These are phyloP conservation scores for Boechera stricta DNA, from an alignment of 345 rosid species.

Conservation along the genomic window DNA sequence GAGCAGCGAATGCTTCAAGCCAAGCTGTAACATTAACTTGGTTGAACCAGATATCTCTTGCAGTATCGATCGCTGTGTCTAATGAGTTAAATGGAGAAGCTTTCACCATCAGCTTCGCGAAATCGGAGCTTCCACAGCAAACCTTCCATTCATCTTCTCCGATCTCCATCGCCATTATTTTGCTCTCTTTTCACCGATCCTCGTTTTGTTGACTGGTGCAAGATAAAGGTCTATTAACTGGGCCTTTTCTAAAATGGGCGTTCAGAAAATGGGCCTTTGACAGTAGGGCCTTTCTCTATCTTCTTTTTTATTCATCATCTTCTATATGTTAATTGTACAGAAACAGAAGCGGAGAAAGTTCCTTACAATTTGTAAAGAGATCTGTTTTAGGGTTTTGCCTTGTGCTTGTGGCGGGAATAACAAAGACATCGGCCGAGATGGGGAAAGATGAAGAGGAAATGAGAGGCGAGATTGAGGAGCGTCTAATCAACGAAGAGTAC, in stretches of 20 bases:
- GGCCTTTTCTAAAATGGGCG: constrained; percentile 19
- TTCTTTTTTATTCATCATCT: background rate
- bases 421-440: constrained; percentile 47
- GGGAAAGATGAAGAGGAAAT: constrained; percentile 97
- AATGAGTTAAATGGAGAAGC: constrained; percentile 67
- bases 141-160: constrained; percentile 67
- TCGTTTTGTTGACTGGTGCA: background rate
- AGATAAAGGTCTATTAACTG: background rate
- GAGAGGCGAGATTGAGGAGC: constrained; percentile 95
- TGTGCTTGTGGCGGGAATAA: constrained; percentile 39
- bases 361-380: background rate
- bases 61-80: constrained; percentile 56
- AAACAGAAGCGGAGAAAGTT: background rate
- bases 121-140: constrained; percentile 85
- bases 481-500: constrained; percentile 94
- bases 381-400: constrained; percentile 44
- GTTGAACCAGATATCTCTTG: constrained; percentile 86
- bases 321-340: constrained; percentile 12
- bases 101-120: constrained; percentile 64
- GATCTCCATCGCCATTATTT: constrained; percentile 43
- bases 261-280: background rate
- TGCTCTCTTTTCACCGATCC: background rate
- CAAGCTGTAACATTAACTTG: constrained; percentile 78
- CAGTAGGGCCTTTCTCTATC: background rate
- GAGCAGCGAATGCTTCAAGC: constrained; percentile 91